Base-by-base conservation (phyloP, 1,284 basidiomycete genomes). In the Ustilago loliicola region DNA sequence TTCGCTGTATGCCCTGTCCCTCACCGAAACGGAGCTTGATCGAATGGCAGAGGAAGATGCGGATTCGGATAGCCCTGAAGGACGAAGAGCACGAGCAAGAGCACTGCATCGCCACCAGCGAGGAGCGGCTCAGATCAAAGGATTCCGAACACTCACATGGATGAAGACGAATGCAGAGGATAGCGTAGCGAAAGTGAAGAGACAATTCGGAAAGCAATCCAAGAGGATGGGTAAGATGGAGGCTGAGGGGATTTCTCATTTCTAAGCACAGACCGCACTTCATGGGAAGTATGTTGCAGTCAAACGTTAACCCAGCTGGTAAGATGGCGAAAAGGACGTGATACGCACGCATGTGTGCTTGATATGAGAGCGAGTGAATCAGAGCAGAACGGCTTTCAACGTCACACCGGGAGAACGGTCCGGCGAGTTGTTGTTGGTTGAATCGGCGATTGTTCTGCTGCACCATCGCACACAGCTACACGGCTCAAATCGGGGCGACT, bases 221-320 rank as follows among this genome's bases (percentile, higher is more conserved):
- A 83, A 80, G 65, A 51, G 68, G 38, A 65, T 79, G 21, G 76
- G 72, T 50, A 82, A 83, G 80, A 81, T 83, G 80, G 83, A 84
- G 50, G 66, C 78, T 0, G 83, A 84, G 55, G 80, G 81, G 17
- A 82, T 84, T 30, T 80, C 78, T 52, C 80, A 80, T 56, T 80
- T 84, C 34, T 84, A 57, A 73, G 4, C 38, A 2, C 15, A 27
- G 13, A 15, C 15, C 51, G n/a, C 30, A 11, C 19, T 30, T 30
- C 17, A 27, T 34, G 11, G 32, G 6, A 34, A 6, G 32, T 34
- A 38, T 55, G 13, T 25, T 27, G 10, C 29, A 19, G 21, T 11
- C 17, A 29, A 15, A 30, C 23, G n/a, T n/a, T 8, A 13, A 50
- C 23, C 45, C 9, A 29, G 13, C n/a, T 1, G 17, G 54, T 27